Evolutionary conservation across 2,329 filamentous ascomycete species (phyloP), one percentile per base, ranked within the genome.

Genomic region (Alternaria infectoria): DNA sequence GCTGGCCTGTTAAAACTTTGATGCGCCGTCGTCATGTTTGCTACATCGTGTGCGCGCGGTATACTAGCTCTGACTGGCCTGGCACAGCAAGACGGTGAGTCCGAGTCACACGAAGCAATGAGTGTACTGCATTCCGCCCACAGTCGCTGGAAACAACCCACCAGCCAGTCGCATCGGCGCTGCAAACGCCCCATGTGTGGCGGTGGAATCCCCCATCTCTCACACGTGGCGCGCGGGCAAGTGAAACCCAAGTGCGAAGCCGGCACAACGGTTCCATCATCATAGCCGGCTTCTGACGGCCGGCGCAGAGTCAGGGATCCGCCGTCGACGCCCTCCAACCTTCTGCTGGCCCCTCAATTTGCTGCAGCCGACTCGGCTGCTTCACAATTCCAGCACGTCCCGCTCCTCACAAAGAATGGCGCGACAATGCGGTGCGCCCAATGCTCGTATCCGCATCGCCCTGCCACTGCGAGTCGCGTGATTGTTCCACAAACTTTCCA

Each of bases 191-290:
- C 62, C 62, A 62, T 51, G 32, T 71, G 63, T 68, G 71, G 68
- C 68, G 65, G 61, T 36, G 40, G 46, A 51, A 52, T 30, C 54
- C 46, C 49, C 47, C 47, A 36, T 59, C 44, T 49, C 68, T 68
- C 62, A 68, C 71, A 75, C 71, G 71, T 73, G 73, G 71, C 70
- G 69, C 59, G 62, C 67, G 65, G 67, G 64, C 60, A 69, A 64
- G 62, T 68, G 69, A 71, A 75, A 76, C 72, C 73, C 55, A 67
- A 70, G 61, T 59, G 63, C 65, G 57, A 68, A 70, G 69, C 74
- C 74, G 70, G 65, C 67, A 61, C 60, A 52, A 57, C 67, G 73
- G 74, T 74, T 61, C 62, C 68, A 66, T 61, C 67, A 71, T 67
- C 72, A 66, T 67, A 61, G 63, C 64, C 68, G 64, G 62, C 61